Base-by-base conservation (phyloP, 805 yeast genomes). In the Alloascoidea hylecoeti region DNA sequence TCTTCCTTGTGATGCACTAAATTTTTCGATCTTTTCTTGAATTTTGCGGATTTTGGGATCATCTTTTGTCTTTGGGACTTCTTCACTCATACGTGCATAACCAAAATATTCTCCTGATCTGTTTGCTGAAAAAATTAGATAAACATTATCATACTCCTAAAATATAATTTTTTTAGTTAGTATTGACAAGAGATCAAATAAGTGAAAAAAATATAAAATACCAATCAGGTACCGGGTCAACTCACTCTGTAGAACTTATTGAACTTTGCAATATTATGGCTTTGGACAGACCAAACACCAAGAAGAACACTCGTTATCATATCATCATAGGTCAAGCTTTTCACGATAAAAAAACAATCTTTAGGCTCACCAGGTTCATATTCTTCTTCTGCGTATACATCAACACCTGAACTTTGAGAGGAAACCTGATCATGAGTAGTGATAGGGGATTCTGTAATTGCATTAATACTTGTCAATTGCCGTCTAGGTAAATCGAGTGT, bases 201-300 rank as follows among this genome's bases (percentile, higher is more conserved):
- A 23, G 30, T 23, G 9, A 23, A 23, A 23, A 23, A 9, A 9
- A 23, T 23, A n/a, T 23, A 23, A 23, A 23, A 23, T 9, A 23
- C 13, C 30, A 9, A 23, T 9, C 30, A 23, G 30, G 9, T 9
- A 9, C 30, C 30, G n/a, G 30, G 30, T 9, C 13, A 23, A 23
- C 13, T 23, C 30, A 23, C 30, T n/a, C 30, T 23, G 30, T 9
- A 23, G n/a, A 23, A 23, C 16, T 47, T 42, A 43, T 62, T 60
- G 45, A 61, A 49, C 37, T 48, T 47, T n/a, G 43, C 51, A 34
- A 51, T 53, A 44, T 62, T 62, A 41, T 63, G 63, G 5, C 56
- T 44, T 47, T 61, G 66, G 18, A 66, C 60, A 3, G 64, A 52
- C 66, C 66, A 61, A 28, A 45, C 42, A 16, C 58, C 55, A 4